Evolutionary conservation across 2,329 filamentous ascomycete species (phyloP), one percentile per base, ranked within the genome.

Genomic region (Beauveria sp.): DNA sequence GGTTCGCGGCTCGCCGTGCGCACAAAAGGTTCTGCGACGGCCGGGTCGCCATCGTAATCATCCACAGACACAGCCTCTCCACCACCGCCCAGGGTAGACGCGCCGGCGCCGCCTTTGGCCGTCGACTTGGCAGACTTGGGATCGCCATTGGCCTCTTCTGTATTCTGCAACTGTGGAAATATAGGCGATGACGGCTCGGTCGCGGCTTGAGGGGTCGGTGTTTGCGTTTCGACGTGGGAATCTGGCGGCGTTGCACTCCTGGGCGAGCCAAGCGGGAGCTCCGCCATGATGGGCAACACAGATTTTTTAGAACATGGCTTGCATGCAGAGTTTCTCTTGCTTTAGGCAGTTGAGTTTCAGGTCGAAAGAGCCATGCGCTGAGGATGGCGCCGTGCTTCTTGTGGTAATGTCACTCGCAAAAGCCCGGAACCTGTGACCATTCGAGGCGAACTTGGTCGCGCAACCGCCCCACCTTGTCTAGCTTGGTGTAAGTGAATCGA

Each of bases 41-140:
- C 79, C 9, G 79, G 78, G 64, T 86, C 84, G 62, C 85, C 84
- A 51, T 83, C 81, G 64, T 83, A 81, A 63, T 84, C 81, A 57
- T 80, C 79, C 8, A 20, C 53, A 8, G 58, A 79, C 24, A 81
- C 72, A 61, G 85, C 85, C 62, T 77, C 78, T 24, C 82, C 81
- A 47, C 84, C 78, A 1, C 80, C 79, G 6, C 79, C 78, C 64
- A 85, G 82, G 62, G 85, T 83, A 52, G 83, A 80, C 63, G 83
- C 81, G 63, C 84, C 81, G 59, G 80, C 79, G 7, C 22, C 37
- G 18, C 30, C 24, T 16, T 56, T 52, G 14, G 48, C 40, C 1
- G 40, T 37, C 3, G 30, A 30, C 10, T 55, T 57, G 24, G 20
- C 40, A n/a, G 26, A 3, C 14, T 9, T 40, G 1, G 34, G 5